phyloP scores from a whole-genome alignment of 441 rosid species.

The Bocquillonia castaneifolia region DNA sequence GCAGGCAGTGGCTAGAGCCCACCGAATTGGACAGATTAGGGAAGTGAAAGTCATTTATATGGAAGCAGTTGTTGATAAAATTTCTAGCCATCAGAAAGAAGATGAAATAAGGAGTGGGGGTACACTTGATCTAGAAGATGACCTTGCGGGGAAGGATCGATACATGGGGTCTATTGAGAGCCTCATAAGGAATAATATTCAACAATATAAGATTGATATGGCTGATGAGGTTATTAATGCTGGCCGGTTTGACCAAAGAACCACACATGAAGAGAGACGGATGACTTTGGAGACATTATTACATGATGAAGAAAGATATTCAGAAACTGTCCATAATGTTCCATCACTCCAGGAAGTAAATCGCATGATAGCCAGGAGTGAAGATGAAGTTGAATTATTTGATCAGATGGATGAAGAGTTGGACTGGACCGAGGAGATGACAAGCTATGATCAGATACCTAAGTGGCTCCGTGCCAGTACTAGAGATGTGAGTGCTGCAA shows the following conservation, averaged over 20 bases:
- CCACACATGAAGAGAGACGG: conserved; percentile 99
- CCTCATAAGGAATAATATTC: conserved; percentile 97
- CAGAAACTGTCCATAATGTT: conserved; percentile 95
- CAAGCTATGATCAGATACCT: conserved; percentile 81
- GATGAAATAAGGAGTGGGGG: conserved; percentile 91
- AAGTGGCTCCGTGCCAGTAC: conserved; percentile 94
- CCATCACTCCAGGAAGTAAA: conserved; percentile 94
- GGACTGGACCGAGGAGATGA: conserved; percentile 96
- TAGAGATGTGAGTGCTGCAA: conserved; percentile 66
- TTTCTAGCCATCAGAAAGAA: conserved; percentile 90
- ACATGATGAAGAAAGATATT: conserved; percentile 98
- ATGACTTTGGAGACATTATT: conserved; percentile 93
- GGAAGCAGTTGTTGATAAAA: conserved; percentile 98
- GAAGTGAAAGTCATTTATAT: conserved; percentile 97
- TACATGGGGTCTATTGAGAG: conserved; percentile 98
- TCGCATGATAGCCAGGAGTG: conserved; percentile 96
- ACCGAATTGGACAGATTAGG: conserved; percentile 96
- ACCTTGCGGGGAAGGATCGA: conserved; percentile 96
- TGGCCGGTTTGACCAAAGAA: conserved; percentile 99
- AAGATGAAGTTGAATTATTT: conserved; percentile 90
- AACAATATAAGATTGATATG: conserved; percentile 99
- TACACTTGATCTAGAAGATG: conserved; percentile 83
- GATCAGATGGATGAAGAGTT: conserved; percentile 99
- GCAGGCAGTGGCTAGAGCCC: conserved; percentile 99
- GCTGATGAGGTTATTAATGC: conserved; percentile 99